These are phyloP conservation scores for Chaetoceros muelleri DNA, from an alignment of 108 stramenopile species.

Conservation along the genomic window DNA sequence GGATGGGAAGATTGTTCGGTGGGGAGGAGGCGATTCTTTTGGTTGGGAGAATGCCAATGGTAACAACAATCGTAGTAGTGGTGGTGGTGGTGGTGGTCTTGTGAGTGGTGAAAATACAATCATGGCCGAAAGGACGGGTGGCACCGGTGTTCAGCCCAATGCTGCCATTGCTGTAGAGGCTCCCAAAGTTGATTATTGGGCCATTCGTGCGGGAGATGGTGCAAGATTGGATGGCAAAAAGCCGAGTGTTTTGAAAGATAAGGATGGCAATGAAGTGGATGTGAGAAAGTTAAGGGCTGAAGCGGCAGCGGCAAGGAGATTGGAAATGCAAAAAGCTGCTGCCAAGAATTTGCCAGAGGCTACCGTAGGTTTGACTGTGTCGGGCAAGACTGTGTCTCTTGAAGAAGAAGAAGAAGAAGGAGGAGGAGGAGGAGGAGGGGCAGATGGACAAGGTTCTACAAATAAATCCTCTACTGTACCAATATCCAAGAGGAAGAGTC, in stretches of 20 bases:
- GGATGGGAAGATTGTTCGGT: constrained; percentile 69
- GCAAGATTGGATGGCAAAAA: constrained; percentile 75
- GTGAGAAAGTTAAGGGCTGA: constrained; percentile 62
- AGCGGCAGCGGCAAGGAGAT: constrained; percentile 57
- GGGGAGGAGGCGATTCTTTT: too few relatives aligned
- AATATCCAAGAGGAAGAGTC: constrained; percentile 59
- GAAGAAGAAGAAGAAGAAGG: constrained; percentile 11
- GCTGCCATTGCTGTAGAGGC: constrained; percentile 62
- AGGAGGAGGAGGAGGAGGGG: constrained; percentile 6
- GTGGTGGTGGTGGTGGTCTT: background rate
- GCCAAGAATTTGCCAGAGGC: constrained; percentile 3
- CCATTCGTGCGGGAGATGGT: constrained; percentile 62
- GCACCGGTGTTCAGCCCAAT: constrained; percentile 80
- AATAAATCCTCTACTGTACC: constrained; percentile 7
- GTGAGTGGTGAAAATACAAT: constrained; percentile 8
- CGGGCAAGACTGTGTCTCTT: constrained; percentile 30
- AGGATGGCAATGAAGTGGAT: constrained; percentile 66
- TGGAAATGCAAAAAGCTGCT: constrained; percentile 37
- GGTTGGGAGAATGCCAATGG: constrained; percentile 20
- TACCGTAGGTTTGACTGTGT: constrained; percentile 24
- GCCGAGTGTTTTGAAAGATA: constrained; percentile 57
- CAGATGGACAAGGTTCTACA: too few relatives aligned
- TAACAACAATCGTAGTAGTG: background rate
- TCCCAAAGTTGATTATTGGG: constrained; percentile 81
- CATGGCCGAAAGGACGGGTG: constrained; percentile 58